phyloP scores from a whole-genome alignment of 805 yeast genomes.

The Groenewaldozyma salmanticensis region DNA sequence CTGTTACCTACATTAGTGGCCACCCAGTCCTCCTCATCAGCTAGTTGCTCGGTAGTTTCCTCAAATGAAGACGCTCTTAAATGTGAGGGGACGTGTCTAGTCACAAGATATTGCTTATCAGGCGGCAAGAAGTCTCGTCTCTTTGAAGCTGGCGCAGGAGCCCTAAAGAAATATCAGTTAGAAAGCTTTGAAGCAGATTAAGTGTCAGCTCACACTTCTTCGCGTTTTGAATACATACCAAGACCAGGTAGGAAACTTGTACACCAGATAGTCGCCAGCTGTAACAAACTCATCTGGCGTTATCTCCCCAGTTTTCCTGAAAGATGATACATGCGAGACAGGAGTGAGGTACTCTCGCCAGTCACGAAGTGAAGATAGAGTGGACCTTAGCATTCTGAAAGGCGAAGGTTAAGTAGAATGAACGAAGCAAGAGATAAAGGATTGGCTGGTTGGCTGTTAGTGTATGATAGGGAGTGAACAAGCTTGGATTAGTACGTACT shows the following conservation, averaged over 20 bases:
- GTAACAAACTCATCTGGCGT: constrained; percentile 91
- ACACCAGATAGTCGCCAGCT: constrained; percentile 89
- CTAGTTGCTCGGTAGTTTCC: constrained; percentile 21
- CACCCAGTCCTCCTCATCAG: constrained; percentile 31
- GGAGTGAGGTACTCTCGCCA: constrained; percentile 93
- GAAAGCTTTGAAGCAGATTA: background rate
- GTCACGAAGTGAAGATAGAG: constrained; percentile 46
- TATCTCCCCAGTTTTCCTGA: constrained; percentile 77
- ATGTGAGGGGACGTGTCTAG: constrained; percentile 81
- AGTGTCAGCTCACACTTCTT: background rate
- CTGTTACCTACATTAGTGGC: constrained; percentile 18
- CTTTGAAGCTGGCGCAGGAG: constrained; percentile 44
- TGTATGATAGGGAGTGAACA: no score
- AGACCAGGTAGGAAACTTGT: constrained; percentile 94
- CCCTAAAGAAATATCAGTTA: constrained; percentile 13
- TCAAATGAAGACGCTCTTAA: constrained; percentile 48
- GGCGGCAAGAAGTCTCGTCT: constrained; percentile 66
- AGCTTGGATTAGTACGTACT: no score
- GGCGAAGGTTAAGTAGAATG: background rate
- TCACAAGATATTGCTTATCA: constrained; percentile 80
- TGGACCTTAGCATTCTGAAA: constrained; percentile 50
- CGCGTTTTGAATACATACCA: constrained; percentile 39
- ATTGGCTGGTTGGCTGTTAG: no score
- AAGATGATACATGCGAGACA: constrained; percentile 75
- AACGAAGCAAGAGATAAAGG: background rate